Evolutionary conservation across 2,329 filamentous ascomycete genomes (phyloP).

Genomic region (Monilinia polystroma): DNA sequence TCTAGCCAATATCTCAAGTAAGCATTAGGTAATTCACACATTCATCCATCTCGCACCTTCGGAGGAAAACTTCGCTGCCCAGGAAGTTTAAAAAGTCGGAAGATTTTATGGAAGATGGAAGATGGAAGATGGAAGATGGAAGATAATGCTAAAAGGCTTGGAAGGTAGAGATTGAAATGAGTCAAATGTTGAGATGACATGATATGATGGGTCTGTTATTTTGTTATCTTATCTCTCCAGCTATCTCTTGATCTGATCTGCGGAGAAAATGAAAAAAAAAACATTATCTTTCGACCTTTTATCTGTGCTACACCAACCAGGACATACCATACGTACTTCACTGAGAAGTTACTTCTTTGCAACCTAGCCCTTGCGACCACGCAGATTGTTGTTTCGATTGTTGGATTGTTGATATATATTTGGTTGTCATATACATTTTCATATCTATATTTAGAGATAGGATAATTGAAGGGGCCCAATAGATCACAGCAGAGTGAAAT

Average conservation of each 20-base stretch:
- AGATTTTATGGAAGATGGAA: too few relatives aligned
- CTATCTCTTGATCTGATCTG: too few relatives aligned
- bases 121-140: not conserved
- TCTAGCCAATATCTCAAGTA: not conserved
- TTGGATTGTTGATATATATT: too few relatives aligned
- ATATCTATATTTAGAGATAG: not conserved
- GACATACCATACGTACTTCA: too few relatives aligned
- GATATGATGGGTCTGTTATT: not conserved
- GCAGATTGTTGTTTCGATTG: too few relatives aligned
- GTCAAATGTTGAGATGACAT: not conserved
- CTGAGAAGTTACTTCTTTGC: too few relatives aligned
- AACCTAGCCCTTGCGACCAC: too few relatives aligned
- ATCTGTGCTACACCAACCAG: too few relatives aligned
- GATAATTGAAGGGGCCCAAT: not conserved
- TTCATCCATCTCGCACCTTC: too few relatives aligned
- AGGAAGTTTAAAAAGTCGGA: not conserved
- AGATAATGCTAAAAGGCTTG: slow-evolving; percentile 6
- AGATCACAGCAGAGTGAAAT: not conserved
- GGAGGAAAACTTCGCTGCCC: not conserved
- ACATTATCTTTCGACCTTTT: too few relatives aligned
- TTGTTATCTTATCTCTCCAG: too few relatives aligned
- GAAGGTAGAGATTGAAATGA: not conserved
- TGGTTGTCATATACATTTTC: not conserved
- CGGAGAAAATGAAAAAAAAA: too few relatives aligned
- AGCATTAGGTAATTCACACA: not conserved